These are phyloP conservation scores for Apiotrichum sp. DNA, from an alignment of 1,284 basidiomycete genomes.

Conservation along the genomic window DNA sequence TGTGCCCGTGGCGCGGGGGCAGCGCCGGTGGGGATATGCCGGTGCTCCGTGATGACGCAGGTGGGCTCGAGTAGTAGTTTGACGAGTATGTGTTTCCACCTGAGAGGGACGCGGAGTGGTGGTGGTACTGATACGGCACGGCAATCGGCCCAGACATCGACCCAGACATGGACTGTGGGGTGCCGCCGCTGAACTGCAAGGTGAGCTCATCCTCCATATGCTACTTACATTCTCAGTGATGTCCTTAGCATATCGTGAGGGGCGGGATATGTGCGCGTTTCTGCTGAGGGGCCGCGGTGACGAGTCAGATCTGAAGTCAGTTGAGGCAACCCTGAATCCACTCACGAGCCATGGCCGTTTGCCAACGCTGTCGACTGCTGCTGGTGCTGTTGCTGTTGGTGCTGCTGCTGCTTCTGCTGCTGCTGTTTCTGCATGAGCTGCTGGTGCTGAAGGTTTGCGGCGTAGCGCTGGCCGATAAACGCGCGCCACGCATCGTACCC, in stretches of 20 bases:
- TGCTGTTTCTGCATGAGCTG: conserved; percentile 1
- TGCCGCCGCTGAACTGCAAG: conserved; percentile 28
- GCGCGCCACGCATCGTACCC: conserved; percentile 77
- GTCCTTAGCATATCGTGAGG: conserved; percentile 36
- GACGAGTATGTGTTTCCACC: neutral
- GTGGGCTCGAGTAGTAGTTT: neutral
- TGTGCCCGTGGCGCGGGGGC: neutral
- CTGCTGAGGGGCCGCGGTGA: neutral
- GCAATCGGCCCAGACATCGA: conserved; percentile 8
- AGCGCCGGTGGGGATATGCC: conserved; percentile 1
- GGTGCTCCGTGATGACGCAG: neutral
- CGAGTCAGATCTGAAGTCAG: neutral
- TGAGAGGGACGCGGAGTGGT: neutral
- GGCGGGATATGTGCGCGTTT: conserved; percentile 9
- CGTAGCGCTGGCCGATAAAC: conserved; percentile 49
- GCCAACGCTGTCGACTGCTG: neutral
- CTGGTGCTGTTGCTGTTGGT: neutral
- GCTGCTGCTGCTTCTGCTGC: conserved; percentile 11
- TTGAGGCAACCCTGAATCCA: neutral
- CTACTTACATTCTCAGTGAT: conserved; percentile 39
- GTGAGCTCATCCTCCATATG: no score
- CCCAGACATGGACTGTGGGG: conserved; percentile 41
- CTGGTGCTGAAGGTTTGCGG: conserved; percentile 8
- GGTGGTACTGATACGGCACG: neutral
- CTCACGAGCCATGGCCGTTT: conserved; percentile 1